Conservation (phyloP, 177 flowering plant species). For the Tripterygium wilfordii region DNA sequence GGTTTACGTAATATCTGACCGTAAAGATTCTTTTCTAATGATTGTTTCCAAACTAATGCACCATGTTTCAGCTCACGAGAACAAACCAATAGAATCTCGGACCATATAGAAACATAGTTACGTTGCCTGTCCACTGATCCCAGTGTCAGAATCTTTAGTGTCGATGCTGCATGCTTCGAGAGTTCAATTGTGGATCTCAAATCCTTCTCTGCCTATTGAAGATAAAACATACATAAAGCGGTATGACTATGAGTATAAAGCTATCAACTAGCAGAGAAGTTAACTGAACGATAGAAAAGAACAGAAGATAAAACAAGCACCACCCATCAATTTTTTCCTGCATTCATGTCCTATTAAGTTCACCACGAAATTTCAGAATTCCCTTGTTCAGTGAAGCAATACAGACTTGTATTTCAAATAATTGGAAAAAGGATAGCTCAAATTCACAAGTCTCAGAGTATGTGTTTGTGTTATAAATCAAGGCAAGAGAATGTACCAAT, state of each 20-base stretch:
- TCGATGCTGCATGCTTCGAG: slow-evolving; percentile 41
- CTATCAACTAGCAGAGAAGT: background rate
- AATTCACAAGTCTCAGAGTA: background rate
- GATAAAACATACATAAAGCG: slow-evolving; percentile 4
- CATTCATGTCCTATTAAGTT: too few relatives aligned
- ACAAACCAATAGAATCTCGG: slow-evolving; percentile 55
- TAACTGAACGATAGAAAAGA: background rate
- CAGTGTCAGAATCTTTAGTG: slow-evolving; percentile 37
- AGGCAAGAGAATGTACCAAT: slow-evolving; percentile 29
- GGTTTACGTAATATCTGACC: slow-evolving; percentile 37
- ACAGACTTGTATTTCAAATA: background rate
- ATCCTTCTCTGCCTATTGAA: slow-evolving; percentile 61
- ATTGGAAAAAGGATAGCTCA: too few relatives aligned
- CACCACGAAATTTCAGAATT: too few relatives aligned
- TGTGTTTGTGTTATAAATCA: background rate
- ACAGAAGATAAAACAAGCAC: background rate
- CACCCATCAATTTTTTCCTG: too few relatives aligned
- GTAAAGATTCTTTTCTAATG: slow-evolving; percentile 32
- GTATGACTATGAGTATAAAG: slow-evolving; percentile 2
- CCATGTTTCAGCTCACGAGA: slow-evolving; percentile 69
- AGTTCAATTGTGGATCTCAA: slow-evolving; percentile 46
- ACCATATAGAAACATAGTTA: slow-evolving; percentile 55
- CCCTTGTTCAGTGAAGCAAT: too few relatives aligned
- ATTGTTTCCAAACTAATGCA: slow-evolving; percentile 55
- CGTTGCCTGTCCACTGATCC: slow-evolving; percentile 51